Base-by-base conservation (phyloP, 768 basidiomycete genomes). In the Tylopilus sp. region DNA sequence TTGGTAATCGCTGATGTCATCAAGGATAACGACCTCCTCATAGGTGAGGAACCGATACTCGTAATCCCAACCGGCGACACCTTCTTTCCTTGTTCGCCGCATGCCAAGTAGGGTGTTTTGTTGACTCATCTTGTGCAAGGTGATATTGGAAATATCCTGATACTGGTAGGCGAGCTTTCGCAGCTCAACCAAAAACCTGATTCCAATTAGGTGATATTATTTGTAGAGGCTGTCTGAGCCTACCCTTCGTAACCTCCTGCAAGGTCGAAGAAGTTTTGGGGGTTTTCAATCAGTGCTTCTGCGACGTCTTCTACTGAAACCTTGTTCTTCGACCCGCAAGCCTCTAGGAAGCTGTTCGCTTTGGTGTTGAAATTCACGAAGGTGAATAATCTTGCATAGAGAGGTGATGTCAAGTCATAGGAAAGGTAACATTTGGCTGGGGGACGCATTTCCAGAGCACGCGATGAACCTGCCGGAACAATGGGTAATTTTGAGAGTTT, bases 311-410 rank as follows among this genome's bases (percentile, higher is more conserved):
- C 85, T 6, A 90, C 79, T 40, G 81, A 89, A 5, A 92, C 92
- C 59, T 90, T 87, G 25, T 81, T 82, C 61, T 83, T 86, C 19
- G 90, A 88, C 8, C 95, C 94, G 59, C 90, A 90, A 3, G 86
- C 84, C 41, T 76, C 77, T 22, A 98, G 74, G 69, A 98, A 97
- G 6, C 76, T 73, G 60, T 93, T 94, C 19, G 86, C 93, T 13
- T 77, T 74, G 1, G 76, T 61, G 0, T 91, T 92, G 63, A 94
- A 95, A 66, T 94, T 84, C 42, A 97, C 82, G 57, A 92, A 95
- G 19, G 79, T 77, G 64, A 96, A 95, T 2, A 94, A 73, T 52
- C 85, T 84, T 2, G 83, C 83, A 63, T 88, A 85, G 36, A 91
- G 80, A 16, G 76, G 73, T n/a, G 78, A 74, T 25, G 74, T 70